Percentiles rank a stretch among this genome's conserved stretches.
Evolutionary conservation across 2,329 filamentous ascomycete genomes (phyloP).

Genomic region (Westerdykella sp.): DNA sequence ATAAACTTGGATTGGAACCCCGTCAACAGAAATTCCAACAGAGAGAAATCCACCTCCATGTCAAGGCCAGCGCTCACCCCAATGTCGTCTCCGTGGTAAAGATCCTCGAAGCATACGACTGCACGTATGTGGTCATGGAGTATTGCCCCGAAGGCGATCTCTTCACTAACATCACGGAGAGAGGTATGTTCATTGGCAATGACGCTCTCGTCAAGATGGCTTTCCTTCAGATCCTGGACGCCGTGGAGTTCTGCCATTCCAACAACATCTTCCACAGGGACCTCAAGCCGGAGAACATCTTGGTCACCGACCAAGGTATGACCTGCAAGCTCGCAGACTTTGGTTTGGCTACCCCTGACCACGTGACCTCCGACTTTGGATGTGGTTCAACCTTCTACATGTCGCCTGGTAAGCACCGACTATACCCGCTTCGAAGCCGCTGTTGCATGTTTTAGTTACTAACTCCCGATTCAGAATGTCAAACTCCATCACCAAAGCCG

Average conservation of each 20-base stretch:
- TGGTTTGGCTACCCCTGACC: conserved; percentile 81
- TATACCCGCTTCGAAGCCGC: conserved; percentile 1
- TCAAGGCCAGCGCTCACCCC: conserved; percentile 77
- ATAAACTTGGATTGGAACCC: conserved; percentile 85
- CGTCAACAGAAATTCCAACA: conserved; percentile 87
- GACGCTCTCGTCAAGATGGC: conserved; percentile 79
- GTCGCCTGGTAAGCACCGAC: conserved; percentile 74
- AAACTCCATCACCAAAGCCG: conserved; percentile 66
- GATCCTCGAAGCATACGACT: conserved; percentile 86
- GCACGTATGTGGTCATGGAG: conserved; percentile 93
- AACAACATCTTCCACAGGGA: conserved; percentile 95
- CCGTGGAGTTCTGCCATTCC: conserved; percentile 90
- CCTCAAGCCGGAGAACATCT: conserved; percentile 95
- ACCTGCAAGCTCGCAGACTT: conserved; percentile 97
- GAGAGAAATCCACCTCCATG: conserved; percentile 86
- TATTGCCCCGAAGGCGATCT: conserved; percentile 96
- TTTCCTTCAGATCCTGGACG: conserved; percentile 93
- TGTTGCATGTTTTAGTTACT: conserved; percentile 10
- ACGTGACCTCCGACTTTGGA: conserved; percentile 85
- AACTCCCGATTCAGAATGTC: conserved; percentile 63
- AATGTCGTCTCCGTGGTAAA: conserved; percentile 92
- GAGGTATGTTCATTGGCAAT: conserved; percentile 87
- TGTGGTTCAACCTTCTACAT: conserved; percentile 99
- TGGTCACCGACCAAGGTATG: conserved; percentile 81
- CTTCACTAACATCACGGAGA: conserved; percentile 95